Conservation (phyloP, 805 yeast genomes). For the Suhomyces faveliae region DNA sequence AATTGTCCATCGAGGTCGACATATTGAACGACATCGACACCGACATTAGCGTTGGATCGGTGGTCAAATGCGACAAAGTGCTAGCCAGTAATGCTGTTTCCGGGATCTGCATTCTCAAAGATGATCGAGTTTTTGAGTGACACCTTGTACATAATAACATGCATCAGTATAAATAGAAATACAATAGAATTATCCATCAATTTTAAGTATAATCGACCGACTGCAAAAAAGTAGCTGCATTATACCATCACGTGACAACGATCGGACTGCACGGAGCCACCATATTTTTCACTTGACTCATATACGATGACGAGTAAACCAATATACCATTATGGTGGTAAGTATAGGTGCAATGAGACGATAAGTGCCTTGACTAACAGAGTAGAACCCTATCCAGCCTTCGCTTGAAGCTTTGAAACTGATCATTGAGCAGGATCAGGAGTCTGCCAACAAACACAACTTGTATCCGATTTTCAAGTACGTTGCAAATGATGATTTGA, state of each 20-base stretch:
- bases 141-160: background rate
- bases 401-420: conserved; percentile 29
- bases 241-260: background rate
- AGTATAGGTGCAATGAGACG: background rate
- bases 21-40: conserved; percentile 21
- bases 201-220: no score
- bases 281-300: conserved; percentile 1
- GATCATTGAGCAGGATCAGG: conserved; percentile 20
- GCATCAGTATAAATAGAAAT: background rate
- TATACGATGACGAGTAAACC: background rate
- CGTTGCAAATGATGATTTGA: conserved; percentile 71
- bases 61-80: conserved; percentile 45
- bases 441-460: conserved; percentile 43
- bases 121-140: conserved; percentile 9
- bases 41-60: conserved; percentile 41
- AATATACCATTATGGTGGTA: background rate
- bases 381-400: conserved; percentile 35
- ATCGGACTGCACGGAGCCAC: background rate
- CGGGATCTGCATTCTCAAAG: conserved; percentile 40
- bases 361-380: background rate
- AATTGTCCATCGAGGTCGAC: conserved; percentile 48
- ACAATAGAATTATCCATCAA: no score
- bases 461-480: conserved; percentile 79
- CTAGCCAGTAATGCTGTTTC: conserved; percentile 40
- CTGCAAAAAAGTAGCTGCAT: no score